Percentiles rank a stretch among this genome's conserved stretches.
These are phyloP conservation scores for Venturia asperata DNA, from an alignment of 2,329 filamentous ascomycete species.

Conservation along the genomic window DNA sequence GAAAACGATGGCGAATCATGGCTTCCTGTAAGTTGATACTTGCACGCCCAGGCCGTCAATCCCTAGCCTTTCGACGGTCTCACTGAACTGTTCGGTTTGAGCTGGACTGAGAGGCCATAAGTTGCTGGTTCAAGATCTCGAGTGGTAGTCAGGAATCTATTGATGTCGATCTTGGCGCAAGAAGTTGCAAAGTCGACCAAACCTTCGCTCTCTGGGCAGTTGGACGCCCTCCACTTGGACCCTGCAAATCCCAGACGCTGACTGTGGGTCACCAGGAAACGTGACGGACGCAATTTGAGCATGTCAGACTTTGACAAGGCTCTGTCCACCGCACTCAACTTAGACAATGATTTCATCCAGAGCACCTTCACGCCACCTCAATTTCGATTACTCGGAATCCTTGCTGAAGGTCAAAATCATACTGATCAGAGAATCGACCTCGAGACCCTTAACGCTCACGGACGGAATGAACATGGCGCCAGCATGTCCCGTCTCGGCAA, in stretches of 20 bases:
- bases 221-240: background rate
- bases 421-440: conserved; percentile 7
- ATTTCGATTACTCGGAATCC: background rate
- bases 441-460: conserved; percentile 7
- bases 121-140: no score
- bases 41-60: background rate
- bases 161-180: no score
- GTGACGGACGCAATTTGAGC: conserved; percentile 6
- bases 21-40: conserved; percentile 12
- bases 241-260: background rate
- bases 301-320: conserved; percentile 16
- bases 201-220: no score
- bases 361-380: background rate
- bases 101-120: background rate
- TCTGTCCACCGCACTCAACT: conserved; percentile 12
- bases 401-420: background rate
- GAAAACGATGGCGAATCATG: conserved; percentile 20
- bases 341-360: background rate
- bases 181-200: no score
- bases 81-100: no score
- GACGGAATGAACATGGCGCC: conserved; percentile 19
- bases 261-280: background rate
- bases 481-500: conserved; percentile 13
- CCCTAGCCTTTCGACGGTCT: no score
- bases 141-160: no score